phyloP scores from a whole-genome alignment of 768 basidiomycete genomes.

The Fomitopsis pulvina region DNA sequence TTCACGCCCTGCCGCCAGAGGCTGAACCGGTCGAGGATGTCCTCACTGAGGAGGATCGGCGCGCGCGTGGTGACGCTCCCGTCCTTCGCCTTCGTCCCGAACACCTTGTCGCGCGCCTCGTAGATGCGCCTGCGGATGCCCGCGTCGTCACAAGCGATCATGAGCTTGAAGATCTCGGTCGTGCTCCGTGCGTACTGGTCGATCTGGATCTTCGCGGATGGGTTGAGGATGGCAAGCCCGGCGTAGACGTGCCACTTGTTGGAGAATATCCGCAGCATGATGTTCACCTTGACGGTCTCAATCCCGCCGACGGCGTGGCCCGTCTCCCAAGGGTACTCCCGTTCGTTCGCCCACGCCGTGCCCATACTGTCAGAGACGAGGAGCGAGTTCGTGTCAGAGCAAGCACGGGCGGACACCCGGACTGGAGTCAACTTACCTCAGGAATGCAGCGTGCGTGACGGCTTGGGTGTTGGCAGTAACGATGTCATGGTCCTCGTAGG shows the following conservation, averaged over 20 bases:
- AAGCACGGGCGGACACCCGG: neutral
- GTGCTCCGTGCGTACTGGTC: slow-evolving; percentile 83
- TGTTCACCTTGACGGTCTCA: slow-evolving; percentile 97
- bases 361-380: slow-evolving; percentile 71
- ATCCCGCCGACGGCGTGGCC: slow-evolving; percentile 95
- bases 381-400: slow-evolving; percentile 1
- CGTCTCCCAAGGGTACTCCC: slow-evolving; percentile 91
- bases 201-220: slow-evolving; percentile 81
- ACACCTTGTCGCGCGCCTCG: slow-evolving; percentile 70
- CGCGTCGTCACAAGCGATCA: slow-evolving; percentile 56
- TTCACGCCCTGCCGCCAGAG: slow-evolving; percentile 43
- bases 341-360: slow-evolving; percentile 81
- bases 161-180: slow-evolving; percentile 92
- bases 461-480: slow-evolving; percentile 99
- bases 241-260: slow-evolving; percentile 99
- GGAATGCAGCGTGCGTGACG: slow-evolving; percentile 95
- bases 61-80: slow-evolving; percentile 24
- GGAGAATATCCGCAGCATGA: slow-evolving; percentile 91
- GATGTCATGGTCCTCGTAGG: slow-evolving; percentile 94
- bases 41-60: slow-evolving; percentile 79
- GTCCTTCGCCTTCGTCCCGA: slow-evolving; percentile 34
- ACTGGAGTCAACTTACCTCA: slow-evolving; percentile 47
- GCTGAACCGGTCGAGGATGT: slow-evolving; percentile 85
- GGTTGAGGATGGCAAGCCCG: slow-evolving; percentile 96
- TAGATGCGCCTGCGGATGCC: slow-evolving; percentile 67